A percentile compares a stretch with the other conserved stretches of the same genome.
Conservation (phyloP, 2,329 filamentous ascomycete species). For the Botrytis galanthina region DNA sequence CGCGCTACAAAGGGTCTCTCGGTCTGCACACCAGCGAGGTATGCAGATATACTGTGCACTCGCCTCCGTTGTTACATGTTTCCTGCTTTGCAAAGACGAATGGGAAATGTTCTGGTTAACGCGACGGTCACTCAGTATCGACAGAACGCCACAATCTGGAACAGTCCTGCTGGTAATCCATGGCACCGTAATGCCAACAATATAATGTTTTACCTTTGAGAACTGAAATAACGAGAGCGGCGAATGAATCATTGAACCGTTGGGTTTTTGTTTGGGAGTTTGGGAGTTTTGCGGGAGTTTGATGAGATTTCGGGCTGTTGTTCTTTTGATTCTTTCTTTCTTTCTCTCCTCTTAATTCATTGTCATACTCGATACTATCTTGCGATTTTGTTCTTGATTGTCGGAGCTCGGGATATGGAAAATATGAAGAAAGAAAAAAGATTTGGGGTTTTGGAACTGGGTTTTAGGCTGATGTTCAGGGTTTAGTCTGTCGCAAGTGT, state of each 20-base stretch:
- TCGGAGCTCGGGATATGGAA: not conserved
- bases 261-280: not conserved
- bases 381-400: not conserved
- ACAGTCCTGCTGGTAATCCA: constrained; percentile 31
- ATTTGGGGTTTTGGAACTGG: too few relatives aligned
- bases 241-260: not conserved
- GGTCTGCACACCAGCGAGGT: constrained; percentile 82
- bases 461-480: not conserved
- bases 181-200: constrained; percentile 36
- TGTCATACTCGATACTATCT: not conserved
- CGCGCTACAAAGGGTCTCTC: constrained; percentile 80
- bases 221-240: not conserved
- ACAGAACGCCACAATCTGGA: not conserved
- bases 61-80: constrained; percentile 68
- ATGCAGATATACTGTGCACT: constrained; percentile 79
- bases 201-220: constrained; percentile 42
- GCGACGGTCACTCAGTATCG: not conserved
- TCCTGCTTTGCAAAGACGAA: not conserved
- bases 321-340: not conserved
- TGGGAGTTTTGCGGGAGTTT: not conserved
- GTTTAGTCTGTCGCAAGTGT: not conserved
- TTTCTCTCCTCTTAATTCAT: not conserved
- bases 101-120: too few relatives aligned
- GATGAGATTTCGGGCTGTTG: not conserved
- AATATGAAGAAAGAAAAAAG: too few relatives aligned